Evolutionary conservation across 2,329 filamentous ascomycete genomes (phyloP).

Genomic region (Chaetomium sp.): DNA sequence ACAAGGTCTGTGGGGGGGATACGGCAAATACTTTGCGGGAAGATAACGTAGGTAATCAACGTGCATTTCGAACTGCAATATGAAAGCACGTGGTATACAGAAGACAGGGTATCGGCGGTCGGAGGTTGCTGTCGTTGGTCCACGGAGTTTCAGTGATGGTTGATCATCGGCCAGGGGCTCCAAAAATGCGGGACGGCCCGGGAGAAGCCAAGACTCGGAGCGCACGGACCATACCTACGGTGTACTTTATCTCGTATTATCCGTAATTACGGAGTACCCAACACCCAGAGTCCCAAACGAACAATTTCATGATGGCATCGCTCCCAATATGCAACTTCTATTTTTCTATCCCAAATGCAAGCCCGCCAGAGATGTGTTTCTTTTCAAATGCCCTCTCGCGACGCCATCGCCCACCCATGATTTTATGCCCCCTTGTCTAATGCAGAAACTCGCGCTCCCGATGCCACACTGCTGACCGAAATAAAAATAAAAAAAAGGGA

Average conservation of each 20-base stretch:
- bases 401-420: conserved; percentile 7
- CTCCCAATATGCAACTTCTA: background rate
- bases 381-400: background rate
- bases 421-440: conserved; percentile 1
- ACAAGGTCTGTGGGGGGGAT: background rate
- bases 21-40: no score
- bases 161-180: background rate
- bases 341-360: background rate
- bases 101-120: background rate
- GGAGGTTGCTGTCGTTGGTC: background rate
- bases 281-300: background rate
- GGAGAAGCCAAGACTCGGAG: background rate
- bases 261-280: background rate
- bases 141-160: background rate
- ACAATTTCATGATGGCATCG: background rate
- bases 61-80: background rate
- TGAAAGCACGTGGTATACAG: background rate
- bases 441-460: background rate
- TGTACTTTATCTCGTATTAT: background rate
- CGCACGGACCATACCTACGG: background rate
- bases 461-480: conserved; percentile 2
- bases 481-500: background rate
- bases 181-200: background rate
- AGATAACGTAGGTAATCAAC: background rate
- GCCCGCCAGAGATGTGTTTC: background rate